Percentiles rank a stretch among this genome's conserved stretches.
Conservation (phyloP, 352 stramenopile genomes). For the Halophytophthora batemanensis region DNA sequence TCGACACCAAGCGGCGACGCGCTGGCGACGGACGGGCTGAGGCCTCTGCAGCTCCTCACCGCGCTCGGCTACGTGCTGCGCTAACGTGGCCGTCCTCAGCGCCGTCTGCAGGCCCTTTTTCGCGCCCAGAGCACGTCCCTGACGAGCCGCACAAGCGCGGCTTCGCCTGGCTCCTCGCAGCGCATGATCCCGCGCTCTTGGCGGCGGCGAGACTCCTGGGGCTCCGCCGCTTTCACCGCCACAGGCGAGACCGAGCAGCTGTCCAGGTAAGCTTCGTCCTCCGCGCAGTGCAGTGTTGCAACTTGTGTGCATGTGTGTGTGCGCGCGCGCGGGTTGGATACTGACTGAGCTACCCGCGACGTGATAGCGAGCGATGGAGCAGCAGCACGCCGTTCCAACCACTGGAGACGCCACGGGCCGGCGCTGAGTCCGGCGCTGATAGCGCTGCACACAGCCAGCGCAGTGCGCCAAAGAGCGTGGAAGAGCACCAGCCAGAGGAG, state of each 20-base stretch:
- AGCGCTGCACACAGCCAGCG: not conserved
- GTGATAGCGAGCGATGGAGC: not conserved
- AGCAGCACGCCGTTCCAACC: not conserved
- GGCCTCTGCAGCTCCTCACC: no score
- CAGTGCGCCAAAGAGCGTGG: not conserved
- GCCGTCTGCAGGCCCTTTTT: no score
- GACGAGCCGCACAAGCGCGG: no score
- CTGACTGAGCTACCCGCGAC: not conserved
- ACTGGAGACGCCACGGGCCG: not conserved
- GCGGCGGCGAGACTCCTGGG: not conserved
- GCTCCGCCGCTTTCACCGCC: not conserved
- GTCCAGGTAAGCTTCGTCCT: conserved; percentile 10
- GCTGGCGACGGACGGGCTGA: no score
- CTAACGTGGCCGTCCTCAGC: no score
- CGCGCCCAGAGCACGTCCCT: no score
- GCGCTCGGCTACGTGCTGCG: no score
- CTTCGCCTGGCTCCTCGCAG: no score
- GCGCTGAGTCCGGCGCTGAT: not conserved
- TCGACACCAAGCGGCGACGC: no score
- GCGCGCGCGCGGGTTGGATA: no score
- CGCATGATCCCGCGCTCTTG: not conserved
- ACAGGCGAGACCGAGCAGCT: conserved; percentile 11
- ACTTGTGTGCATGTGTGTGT: no score
- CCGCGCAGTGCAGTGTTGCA: no score
- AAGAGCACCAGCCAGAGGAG: not conserved